These are phyloP conservation scores for Cystobasidium slooffiae DNA, from an alignment of 1,284 basidiomycete genomes.

Conservation along the genomic window DNA sequence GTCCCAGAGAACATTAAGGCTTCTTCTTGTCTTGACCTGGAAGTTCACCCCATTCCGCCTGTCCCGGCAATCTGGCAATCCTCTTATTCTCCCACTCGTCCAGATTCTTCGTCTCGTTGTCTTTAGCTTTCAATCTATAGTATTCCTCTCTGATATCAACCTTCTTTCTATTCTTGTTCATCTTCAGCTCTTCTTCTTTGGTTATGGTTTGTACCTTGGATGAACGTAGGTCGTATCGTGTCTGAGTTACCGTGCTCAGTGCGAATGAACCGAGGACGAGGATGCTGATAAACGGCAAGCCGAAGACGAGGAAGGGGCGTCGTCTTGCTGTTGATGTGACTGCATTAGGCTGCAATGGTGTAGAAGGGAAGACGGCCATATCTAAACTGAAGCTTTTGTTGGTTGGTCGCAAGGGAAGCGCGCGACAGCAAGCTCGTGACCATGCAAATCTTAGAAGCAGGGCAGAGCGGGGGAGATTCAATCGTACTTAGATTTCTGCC, in stretches of 20 bases:
- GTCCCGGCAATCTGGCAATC: slow-evolving; percentile 52
- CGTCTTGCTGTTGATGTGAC: slow-evolving; percentile 26
- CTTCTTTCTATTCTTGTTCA: slow-evolving; percentile 78
- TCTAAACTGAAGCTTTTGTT: not conserved
- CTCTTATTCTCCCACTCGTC: slow-evolving; percentile 53
- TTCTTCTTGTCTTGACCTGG: slow-evolving; percentile 26
- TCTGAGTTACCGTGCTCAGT: slow-evolving; percentile 82
- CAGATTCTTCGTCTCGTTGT: slow-evolving; percentile 42
- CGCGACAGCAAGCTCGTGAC: too few species aligned
- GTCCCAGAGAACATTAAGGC: too few species aligned
- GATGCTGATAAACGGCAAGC: slow-evolving; percentile 81
- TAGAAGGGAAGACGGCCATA: slow-evolving; percentile 40
- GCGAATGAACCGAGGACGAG: slow-evolving; percentile 88
- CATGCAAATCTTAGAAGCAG: too few species aligned
- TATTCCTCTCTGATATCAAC: slow-evolving; percentile 95
- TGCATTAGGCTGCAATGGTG: slow-evolving; percentile 20
- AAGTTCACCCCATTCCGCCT: slow-evolving; percentile 53
- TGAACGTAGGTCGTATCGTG: slow-evolving; percentile 84
- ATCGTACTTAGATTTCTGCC: too few species aligned
- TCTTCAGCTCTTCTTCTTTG: slow-evolving; percentile 80
- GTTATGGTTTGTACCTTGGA: slow-evolving; percentile 75
- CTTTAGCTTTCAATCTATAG: slow-evolving; percentile 60
- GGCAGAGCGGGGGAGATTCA: too few species aligned
- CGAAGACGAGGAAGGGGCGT: slow-evolving; percentile 67
- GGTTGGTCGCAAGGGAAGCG: not conserved